phyloP scores from a whole-genome alignment of 1,284 basidiomycete species.

The Porogramme epimiltina region DNA sequence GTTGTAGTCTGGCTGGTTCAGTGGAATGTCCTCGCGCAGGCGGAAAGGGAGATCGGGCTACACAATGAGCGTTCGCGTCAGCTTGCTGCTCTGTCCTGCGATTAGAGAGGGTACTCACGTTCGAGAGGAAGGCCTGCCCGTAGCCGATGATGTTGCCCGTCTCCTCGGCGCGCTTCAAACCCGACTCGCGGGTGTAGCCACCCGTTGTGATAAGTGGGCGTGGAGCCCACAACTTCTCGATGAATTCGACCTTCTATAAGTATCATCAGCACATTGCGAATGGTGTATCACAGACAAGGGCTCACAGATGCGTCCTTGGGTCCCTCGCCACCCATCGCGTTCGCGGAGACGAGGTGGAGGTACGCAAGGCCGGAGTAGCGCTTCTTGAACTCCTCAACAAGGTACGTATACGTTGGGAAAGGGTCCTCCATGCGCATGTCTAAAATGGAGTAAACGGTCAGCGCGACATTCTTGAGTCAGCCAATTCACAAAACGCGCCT shows the following conservation, averaged over 20 bases:
- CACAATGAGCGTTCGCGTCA: constrained; percentile 20
- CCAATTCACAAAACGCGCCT: constrained; percentile 8
- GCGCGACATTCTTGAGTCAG: too few species aligned
- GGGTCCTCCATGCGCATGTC: constrained; percentile 43
- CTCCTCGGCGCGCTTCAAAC: constrained; percentile 30
- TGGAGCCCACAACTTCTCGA: constrained; percentile 31
- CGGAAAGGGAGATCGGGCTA: constrained; percentile 20
- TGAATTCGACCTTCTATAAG: constrained; percentile 18
- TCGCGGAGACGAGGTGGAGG: constrained; percentile 44
- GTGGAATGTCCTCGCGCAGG: constrained; percentile 7
- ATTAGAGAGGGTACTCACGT: constrained; percentile 25
- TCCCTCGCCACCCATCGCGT: constrained; percentile 13
- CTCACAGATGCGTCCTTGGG: constrained; percentile 7
- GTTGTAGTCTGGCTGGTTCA: background rate
- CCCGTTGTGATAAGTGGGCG: constrained; percentile 36
- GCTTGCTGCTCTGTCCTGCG: too few species aligned
- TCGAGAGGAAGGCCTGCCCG: constrained; percentile 48
- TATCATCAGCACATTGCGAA: background rate
- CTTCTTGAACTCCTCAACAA: constrained; percentile 30
- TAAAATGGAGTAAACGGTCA: too few species aligned
- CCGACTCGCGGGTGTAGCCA: constrained; percentile 21
- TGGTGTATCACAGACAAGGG: background rate
- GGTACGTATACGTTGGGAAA: constrained; percentile 33
- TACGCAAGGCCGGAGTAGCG: constrained; percentile 47
- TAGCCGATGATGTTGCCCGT: constrained; percentile 42